phyloP scores from a whole-genome alignment of 2,329 filamentous ascomycete genomes.

The Penicillium vulpinum region DNA sequence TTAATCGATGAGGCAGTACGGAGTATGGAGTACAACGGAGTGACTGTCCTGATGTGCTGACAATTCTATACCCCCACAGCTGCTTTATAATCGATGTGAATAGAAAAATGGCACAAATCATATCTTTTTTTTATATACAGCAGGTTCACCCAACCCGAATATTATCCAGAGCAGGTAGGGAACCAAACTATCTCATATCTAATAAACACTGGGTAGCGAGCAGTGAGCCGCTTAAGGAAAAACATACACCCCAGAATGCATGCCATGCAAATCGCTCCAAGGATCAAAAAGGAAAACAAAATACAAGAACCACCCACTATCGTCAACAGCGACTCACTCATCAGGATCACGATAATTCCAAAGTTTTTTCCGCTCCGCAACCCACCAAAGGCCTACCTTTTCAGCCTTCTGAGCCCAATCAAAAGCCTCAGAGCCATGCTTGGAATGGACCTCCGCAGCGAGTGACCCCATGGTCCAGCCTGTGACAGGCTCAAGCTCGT shows the following conservation, averaged over 20 bases:
- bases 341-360: conserved; percentile 21
- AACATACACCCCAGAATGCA: background rate
- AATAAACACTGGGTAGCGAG: background rate
- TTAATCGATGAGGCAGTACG: background rate
- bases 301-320: background rate
- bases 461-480: conserved; percentile 33
- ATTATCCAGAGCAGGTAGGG: background rate
- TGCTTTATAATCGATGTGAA: background rate
- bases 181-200: background rate
- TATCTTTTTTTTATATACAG: background rate
- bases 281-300: background rate
- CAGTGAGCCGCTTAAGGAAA: background rate
- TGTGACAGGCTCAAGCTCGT: conserved; percentile 33
- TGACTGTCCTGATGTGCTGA: background rate
- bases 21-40: no score
- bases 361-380: conserved; percentile 34
- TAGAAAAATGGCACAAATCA: background rate
- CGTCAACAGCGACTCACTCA: background rate
- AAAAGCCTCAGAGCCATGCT: conserved; percentile 33
- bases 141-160: background rate
- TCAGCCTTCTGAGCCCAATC: conserved; percentile 40
- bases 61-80: background rate
- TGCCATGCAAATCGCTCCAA: conserved; percentile 1
- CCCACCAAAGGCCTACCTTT: conserved; percentile 41
- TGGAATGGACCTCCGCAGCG: conserved; percentile 22